phyloP scores from a whole-genome alignment of 2,329 filamentous ascomycete species.

The Alternaria ethzedia region DNA sequence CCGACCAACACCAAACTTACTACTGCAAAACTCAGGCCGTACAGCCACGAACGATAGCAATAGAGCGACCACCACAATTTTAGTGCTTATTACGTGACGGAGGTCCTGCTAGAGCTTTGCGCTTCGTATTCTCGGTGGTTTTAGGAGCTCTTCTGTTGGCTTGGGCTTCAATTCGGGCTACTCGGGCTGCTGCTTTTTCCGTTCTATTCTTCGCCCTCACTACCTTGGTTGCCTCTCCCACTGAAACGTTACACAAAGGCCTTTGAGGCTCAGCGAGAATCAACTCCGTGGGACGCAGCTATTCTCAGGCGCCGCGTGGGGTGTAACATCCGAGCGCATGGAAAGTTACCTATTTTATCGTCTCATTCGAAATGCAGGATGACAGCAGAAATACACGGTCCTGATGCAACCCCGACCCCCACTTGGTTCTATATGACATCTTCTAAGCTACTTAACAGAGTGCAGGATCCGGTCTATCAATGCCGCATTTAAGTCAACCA shows the following conservation, averaged over 20 bases:
- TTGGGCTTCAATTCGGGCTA: neutral
- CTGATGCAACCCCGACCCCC: no score
- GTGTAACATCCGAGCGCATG: neutral
- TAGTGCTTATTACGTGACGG: neutral
- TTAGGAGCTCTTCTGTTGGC: neutral
- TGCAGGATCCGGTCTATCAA: no score
- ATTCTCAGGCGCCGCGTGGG: neutral
- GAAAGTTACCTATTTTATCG: neutral
- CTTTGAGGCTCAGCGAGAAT: neutral
- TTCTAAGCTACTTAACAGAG: no score
- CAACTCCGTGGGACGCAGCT: neutral
- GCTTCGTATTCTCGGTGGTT: neutral
- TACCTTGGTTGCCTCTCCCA: neutral
- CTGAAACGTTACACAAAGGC: neutral
- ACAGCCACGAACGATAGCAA: no score
- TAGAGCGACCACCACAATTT: neutral
- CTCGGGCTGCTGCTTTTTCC: neutral
- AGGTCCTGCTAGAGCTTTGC: neutral
- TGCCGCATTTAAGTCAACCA: no score
- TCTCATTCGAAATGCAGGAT: neutral
- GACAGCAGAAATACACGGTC: neutral
- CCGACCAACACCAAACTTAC: neutral
- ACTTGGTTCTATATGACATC: no score
- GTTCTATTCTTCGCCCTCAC: neutral
- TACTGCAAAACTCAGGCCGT: neutral